Percentiles rank a stretch among this genome's conserved stretches.
Evolutionary conservation across 164 flowering plant species (phyloP).

Genomic region (Vitis rotundifolia): DNA sequence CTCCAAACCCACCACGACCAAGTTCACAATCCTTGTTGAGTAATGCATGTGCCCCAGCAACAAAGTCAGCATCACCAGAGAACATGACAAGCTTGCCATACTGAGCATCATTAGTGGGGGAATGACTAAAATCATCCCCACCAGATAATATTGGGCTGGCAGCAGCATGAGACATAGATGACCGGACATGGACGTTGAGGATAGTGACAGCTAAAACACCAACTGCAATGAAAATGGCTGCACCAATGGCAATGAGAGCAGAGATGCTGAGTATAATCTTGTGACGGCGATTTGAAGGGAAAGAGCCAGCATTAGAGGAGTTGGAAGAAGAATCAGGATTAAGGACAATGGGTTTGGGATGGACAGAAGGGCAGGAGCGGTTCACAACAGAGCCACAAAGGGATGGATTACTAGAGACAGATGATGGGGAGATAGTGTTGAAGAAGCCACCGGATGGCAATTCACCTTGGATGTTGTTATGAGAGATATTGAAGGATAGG

Average conservation of each 20-base stretch:
- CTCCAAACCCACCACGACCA: slow-evolving; percentile 95
- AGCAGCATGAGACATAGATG: slow-evolving; percentile 54
- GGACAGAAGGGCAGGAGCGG: slow-evolving; percentile 70
- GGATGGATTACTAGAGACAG: slow-evolving; percentile 70
- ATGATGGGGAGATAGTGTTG: slow-evolving; percentile 67
- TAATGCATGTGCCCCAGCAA: slow-evolving; percentile 66
- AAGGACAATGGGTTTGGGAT: slow-evolving; percentile 91
- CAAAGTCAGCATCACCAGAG: slow-evolving; percentile 75
- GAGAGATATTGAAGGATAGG: slow-evolving; percentile 61
- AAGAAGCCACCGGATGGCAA: slow-evolving; percentile 86
- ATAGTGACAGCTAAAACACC: slow-evolving; percentile 74
- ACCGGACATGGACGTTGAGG: slow-evolving; percentile 69
- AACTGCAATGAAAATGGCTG: slow-evolving; percentile 73
- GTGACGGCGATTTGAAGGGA: slow-evolving; percentile 45
- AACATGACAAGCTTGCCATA: slow-evolving; percentile 92
- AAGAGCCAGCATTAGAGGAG: slow-evolving; percentile 22
- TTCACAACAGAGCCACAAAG: slow-evolving; percentile 78
- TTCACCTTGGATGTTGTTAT: slow-evolving; percentile 76
- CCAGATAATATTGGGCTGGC: slow-evolving; percentile 48
- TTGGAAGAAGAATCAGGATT: slow-evolving; percentile 72
- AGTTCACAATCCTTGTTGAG: slow-evolving; percentile 84
- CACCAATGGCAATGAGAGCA: slow-evolving; percentile 89
- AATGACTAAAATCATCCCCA: slow-evolving; percentile 66
- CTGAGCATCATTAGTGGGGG: slow-evolving; percentile 68
- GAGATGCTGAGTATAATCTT: slow-evolving; percentile 86